Evolutionary conservation across 768 basidiomycete genomes (phyloP).

Genomic region (Pleurotus cornucopiae): DNA sequence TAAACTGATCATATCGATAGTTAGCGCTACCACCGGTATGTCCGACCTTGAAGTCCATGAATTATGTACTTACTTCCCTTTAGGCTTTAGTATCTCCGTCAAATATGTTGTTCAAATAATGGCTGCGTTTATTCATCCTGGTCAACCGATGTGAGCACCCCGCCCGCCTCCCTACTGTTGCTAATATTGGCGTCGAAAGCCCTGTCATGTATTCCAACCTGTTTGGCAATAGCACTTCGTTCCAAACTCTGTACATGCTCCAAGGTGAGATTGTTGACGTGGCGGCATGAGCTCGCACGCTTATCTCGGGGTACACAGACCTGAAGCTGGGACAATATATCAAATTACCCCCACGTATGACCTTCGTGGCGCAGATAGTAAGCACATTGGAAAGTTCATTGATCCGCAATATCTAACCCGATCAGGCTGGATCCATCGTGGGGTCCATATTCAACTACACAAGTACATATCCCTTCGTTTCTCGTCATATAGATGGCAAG

Average conservation of each 20-base stretch:
- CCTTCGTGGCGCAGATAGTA: slow-evolving; percentile 45
- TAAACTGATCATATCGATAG: slow-evolving; percentile 12
- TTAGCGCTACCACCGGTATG: slow-evolving; percentile 32
- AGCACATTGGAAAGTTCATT: no score
- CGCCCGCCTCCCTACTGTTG: neutral
- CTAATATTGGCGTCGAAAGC: slow-evolving; percentile 18
- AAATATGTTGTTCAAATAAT: slow-evolving; percentile 48
- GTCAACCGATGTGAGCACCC: slow-evolving; percentile 37
- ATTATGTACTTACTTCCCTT: slow-evolving; percentile 1
- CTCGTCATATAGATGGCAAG: neutral
- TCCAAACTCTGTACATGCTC: slow-evolving; percentile 49
- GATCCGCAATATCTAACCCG: no score
- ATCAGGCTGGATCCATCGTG: slow-evolving; percentile 39
- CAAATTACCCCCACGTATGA: slow-evolving; percentile 46
- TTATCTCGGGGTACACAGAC: slow-evolving; percentile 19
- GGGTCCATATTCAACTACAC: slow-evolving; percentile 51
- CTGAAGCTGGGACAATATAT: slow-evolving; percentile 52
- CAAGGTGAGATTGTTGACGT: slow-evolving; percentile 28
- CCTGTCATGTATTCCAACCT: slow-evolving; percentile 54
- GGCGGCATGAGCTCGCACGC: no score
- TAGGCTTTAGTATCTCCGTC: slow-evolving; percentile 40
- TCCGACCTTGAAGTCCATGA: neutral
- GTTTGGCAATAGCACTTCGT: slow-evolving; percentile 48
- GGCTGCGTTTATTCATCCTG: slow-evolving; percentile 45
- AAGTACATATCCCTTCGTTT: slow-evolving; percentile 22